Evolutionary conservation across 2,329 filamentous ascomycete species (phyloP), one percentile per base, ranked within the genome.

Genomic region (Botrytis paeoniae): DNA sequence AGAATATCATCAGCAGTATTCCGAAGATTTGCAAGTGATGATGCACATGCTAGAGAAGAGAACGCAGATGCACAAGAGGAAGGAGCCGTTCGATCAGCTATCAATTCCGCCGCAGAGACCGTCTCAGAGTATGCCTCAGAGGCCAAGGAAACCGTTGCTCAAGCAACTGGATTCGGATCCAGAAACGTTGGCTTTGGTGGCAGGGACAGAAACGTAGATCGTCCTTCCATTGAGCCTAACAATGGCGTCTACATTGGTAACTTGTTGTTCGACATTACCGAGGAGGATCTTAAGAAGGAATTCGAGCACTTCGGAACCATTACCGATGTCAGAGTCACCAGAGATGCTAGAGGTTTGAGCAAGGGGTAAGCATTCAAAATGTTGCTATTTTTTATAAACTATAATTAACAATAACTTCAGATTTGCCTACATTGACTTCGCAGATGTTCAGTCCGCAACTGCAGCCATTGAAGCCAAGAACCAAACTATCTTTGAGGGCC

Each of bases 371-470:
- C 77, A 35, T 45, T 37, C n/a, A 62, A 69, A 64, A 32, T 51
- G 71, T 64, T 61, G 32, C 32, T 63, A 72, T 32, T 43, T 45
- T 65, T 41, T 37, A 64, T 35, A 70, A 63, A 69, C 62, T 25
- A 43, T 57, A 69, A 25, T 60, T 66, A 51, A 66, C 48, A 37
- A 41, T 29, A 35, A 41, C 48, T 72, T 73, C 71, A 92, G 90
- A 75, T 93, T 92, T 80, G 91, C 85, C 71, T 93, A 91, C 80
- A 82, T 93, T 73, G 85, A 89, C 73, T 93, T 89, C 80, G 84
- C 85, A 48, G 84, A 80, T 39, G 74, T 86, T 59, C 83, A 87
- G 20, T 81, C 85, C 70, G 91, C 91, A 32, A 82, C 83, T 25
- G 79, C 83, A 20, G 91, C 91, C 72, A 84, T 91, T 59, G 81